Conservation (phyloP, 2,329 filamentous ascomycete species). For the Colletotrichum euphorbiae region DNA sequence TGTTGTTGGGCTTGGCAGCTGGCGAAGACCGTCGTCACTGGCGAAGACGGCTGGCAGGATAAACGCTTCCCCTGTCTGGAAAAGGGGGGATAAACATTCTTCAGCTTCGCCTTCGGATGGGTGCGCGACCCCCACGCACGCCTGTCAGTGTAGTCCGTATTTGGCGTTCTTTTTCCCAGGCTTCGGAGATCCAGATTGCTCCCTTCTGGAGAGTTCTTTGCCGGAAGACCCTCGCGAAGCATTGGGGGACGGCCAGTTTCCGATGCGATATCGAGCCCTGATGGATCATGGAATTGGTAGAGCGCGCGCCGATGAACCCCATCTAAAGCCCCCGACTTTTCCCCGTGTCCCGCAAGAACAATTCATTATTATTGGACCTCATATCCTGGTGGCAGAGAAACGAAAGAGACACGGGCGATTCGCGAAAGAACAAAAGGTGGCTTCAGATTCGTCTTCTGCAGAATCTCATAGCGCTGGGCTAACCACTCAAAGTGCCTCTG, state of each 20-base stretch:
- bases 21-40: slow-evolving; percentile 10
- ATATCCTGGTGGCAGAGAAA: background rate
- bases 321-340: slow-evolving; percentile 33
- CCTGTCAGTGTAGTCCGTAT: background rate
- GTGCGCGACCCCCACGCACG: too few relatives aligned
- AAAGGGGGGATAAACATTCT: slow-evolving; percentile 32
- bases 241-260: background rate
- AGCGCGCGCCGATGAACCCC: slow-evolving; percentile 9
- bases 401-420: slow-evolving; percentile 16
- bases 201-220: slow-evolving; percentile 37
- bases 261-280: slow-evolving; percentile 32
- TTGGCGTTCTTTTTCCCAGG: slow-evolving; percentile 16
- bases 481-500: background rate
- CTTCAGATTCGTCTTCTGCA: slow-evolving; percentile 2
- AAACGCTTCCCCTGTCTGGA: slow-evolving; percentile 21
- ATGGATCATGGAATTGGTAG: slow-evolving; percentile 3
- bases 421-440: slow-evolving; percentile 31
- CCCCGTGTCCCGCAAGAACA: slow-evolving; percentile 37
- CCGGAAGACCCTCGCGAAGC: slow-evolving; percentile 17
- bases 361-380: slow-evolving; percentile 24
- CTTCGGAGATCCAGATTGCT: slow-evolving; percentile 14
- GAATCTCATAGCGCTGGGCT: background rate
- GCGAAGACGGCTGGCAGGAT: slow-evolving; percentile 10
- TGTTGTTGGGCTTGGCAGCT: slow-evolving; percentile 15
- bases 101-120: slow-evolving; percentile 11